Evolutionary conservation across 2,329 filamentous ascomycete genomes (phyloP).

Genomic region (Cercospora citrullina): DNA sequence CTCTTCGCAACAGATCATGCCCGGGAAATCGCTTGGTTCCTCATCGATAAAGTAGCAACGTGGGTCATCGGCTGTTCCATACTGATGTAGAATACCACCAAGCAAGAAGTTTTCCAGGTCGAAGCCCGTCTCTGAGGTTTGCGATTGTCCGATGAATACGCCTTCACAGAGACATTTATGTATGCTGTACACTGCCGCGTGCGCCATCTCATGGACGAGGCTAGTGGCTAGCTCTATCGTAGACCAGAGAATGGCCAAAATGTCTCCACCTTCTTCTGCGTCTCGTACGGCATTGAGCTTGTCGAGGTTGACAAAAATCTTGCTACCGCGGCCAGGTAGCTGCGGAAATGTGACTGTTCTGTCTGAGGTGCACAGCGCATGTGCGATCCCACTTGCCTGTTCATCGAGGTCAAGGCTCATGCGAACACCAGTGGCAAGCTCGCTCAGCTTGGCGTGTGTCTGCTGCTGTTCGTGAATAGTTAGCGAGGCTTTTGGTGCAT

Average conservation of each 20-base stretch:
- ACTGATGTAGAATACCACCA: not conserved
- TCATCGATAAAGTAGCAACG: not conserved
- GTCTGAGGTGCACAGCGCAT: not conserved
- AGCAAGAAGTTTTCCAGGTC: not conserved
- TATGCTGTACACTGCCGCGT: not conserved
- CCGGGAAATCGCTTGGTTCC: no score
- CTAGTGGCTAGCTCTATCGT: not conserved
- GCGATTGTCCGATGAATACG: not conserved
- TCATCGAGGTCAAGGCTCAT: not conserved
- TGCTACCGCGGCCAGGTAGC: not conserved
- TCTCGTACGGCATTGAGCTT: not conserved
- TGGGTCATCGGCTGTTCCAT: not conserved
- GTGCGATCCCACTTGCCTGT: no score
- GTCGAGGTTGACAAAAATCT: not conserved
- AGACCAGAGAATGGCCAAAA: not conserved
- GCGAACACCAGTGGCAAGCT: not conserved
- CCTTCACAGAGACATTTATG: not conserved
- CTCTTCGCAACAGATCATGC: not conserved
- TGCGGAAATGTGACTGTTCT: not conserved
- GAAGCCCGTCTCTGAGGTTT: not conserved
- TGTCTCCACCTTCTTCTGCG: not conserved
- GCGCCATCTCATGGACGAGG: not conserved
- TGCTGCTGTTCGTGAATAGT: not conserved
- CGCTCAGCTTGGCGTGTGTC: not conserved
- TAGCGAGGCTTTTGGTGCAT: not conserved